Evolutionary conservation across 805 yeast genomes (phyloP).

Genomic region (Candida golubevii): DNA sequence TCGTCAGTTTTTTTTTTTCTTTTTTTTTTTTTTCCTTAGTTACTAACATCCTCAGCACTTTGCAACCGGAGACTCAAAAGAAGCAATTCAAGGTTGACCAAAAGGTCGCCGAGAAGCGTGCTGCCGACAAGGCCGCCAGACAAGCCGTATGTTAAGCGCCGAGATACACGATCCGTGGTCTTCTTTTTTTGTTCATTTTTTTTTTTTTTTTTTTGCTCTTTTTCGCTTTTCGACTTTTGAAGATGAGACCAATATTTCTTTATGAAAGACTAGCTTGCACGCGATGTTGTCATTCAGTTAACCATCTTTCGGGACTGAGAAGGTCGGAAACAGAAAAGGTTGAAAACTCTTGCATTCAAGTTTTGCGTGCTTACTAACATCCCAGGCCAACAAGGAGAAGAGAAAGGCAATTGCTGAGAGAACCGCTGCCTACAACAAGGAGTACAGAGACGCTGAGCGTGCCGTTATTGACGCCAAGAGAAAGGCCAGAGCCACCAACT

Average conservation of each 20-base stretch:
- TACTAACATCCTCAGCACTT: constrained; percentile 31
- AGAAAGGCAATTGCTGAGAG: constrained; percentile 80
- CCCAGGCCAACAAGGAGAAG: constrained; percentile 42
- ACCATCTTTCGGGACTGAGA: constrained; percentile 88
- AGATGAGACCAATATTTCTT: constrained; percentile 44
- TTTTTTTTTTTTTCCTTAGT: no score
- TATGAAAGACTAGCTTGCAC: constrained; percentile 56
- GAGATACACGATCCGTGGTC: no score
- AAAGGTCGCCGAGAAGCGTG: constrained; percentile 71
- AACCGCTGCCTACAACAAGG: constrained; percentile 95
- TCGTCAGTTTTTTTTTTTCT: no score
- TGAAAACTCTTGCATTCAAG: no score
- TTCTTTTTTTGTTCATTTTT: no score
- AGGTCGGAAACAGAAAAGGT: constrained; percentile 7
- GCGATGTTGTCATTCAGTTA: constrained; percentile 71
- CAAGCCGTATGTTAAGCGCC: constrained; percentile 63
- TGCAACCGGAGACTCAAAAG: constrained; percentile 80
- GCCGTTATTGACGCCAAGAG: constrained; percentile 83
- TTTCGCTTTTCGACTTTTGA: constrained; percentile 32
- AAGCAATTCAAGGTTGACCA: constrained; percentile 78
- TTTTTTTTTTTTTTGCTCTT: no score
- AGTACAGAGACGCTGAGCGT: constrained; percentile 90
- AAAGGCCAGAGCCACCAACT: constrained; percentile 90
- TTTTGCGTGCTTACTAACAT: constrained; percentile 5
- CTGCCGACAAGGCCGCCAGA: constrained; percentile 76